Conservation (phyloP, 2,329 filamentous ascomycete genomes). For the Chrysosporium keratinophilum region DNA sequence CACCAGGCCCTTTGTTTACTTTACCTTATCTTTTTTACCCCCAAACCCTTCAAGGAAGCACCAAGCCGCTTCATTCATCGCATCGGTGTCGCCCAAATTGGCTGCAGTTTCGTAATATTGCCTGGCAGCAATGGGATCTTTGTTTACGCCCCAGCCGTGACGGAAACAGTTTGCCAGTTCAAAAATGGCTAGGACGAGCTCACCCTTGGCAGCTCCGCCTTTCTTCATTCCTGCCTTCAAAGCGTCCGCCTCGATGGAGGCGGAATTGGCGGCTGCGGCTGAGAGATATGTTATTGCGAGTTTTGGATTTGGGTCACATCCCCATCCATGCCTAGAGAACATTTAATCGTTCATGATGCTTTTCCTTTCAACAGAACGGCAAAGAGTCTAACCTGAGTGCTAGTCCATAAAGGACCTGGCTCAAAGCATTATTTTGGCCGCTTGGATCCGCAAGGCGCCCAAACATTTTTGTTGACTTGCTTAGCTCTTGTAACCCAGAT, state of each 20-base stretch:
- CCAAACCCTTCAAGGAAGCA: slow-evolving; percentile 96
- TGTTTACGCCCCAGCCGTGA: slow-evolving; percentile 83
- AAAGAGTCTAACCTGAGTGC: slow-evolving; percentile 57
- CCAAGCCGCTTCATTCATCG: slow-evolving; percentile 94
- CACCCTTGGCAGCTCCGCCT: slow-evolving; percentile 88
- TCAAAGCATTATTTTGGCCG: slow-evolving; percentile 82
- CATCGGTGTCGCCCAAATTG: slow-evolving; percentile 90
- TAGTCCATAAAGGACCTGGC: slow-evolving; percentile 90
- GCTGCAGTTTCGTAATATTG: slow-evolving; percentile 97
- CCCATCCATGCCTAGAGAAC: slow-evolving; percentile 72
- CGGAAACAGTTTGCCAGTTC: slow-evolving; percentile 71
- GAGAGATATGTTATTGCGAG: slow-evolving; percentile 75
- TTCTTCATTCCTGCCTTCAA: slow-evolving; percentile 81
- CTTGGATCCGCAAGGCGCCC: slow-evolving; percentile 69
- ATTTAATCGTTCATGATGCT: slow-evolving; percentile 17
- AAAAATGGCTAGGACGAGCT: slow-evolving; percentile 91
- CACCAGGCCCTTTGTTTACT: slow-evolving; percentile 30
- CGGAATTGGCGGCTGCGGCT: slow-evolving; percentile 80
- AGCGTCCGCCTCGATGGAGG: slow-evolving; percentile 73
- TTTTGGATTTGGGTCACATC: slow-evolving; percentile 60
- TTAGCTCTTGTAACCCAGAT: slow-evolving; percentile 45
- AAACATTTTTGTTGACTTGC: slow-evolving; percentile 75
- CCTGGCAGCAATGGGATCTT: slow-evolving; percentile 72
- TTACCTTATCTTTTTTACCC: slow-evolving; percentile 95
- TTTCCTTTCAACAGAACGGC: neutral